Conservation (phyloP, 2,329 filamentous ascomycete genomes). For the Lachnellula suecica region DNA sequence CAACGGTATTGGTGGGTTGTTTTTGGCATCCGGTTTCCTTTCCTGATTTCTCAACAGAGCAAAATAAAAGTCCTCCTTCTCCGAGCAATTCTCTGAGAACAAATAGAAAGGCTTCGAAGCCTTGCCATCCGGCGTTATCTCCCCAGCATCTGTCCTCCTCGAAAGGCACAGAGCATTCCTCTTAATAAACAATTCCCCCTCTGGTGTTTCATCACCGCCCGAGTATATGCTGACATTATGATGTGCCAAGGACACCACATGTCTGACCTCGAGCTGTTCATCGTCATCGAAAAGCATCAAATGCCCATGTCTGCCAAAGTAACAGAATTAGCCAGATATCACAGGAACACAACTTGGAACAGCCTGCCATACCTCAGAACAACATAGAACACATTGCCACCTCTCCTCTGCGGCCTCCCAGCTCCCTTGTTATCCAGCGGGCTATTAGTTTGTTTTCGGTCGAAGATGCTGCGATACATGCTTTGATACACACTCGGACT, state of each 20-base stretch:
- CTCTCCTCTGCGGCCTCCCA: conserved; percentile 47
- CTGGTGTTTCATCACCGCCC: conserved; percentile 74
- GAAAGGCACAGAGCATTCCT: conserved; percentile 82
- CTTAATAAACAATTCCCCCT: conserved; percentile 95
- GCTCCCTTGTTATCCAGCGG: conserved; percentile 33
- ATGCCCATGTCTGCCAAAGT: conserved; percentile 75
- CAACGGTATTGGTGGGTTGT: conserved; percentile 65
- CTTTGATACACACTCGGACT: conserved; percentile 96
- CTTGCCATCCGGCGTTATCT: conserved; percentile 53
- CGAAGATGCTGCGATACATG: conserved; percentile 96
- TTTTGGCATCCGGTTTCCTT: conserved; percentile 56
- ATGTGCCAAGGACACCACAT: conserved; percentile 90
- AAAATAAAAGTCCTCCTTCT: conserved; percentile 98
- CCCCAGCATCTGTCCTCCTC: conserved; percentile 57
- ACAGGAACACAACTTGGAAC: conserved; percentile 8
- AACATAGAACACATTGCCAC: conserved; percentile 90
- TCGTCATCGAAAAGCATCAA: conserved; percentile 97
- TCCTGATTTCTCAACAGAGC: conserved; percentile 84
- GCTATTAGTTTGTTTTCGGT: conserved; percentile 60
- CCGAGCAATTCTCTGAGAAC: conserved; percentile 92
- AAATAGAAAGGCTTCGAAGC: conserved; percentile 84
- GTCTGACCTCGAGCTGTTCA: conserved; percentile 91
- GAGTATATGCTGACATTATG: conserved; percentile 84
- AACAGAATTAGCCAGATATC: conserved; percentile 11
- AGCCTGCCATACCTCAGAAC: conserved; percentile 66